Percentiles rank a stretch among this genome's conserved stretches.
phyloP scores from a whole-genome alignment of 345 rosid genomes.

The Eutrema yunnanense region DNA sequence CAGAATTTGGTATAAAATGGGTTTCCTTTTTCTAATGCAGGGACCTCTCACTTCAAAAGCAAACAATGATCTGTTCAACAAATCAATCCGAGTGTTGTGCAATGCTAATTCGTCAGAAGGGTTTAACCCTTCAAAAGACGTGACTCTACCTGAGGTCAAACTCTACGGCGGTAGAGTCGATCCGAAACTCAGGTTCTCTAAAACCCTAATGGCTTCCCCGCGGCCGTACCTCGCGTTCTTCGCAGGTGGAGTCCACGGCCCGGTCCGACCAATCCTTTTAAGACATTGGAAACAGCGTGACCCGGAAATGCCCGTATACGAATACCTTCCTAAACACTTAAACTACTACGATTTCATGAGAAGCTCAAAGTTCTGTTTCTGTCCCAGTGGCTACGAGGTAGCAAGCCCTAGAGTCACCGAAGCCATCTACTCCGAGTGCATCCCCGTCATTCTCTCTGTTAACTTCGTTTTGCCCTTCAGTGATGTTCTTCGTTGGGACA shows the following conservation, averaged over 20 bases:
- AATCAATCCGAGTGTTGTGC: conserved; percentile 77
- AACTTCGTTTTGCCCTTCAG: conserved; percentile 72
- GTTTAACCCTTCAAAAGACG: conserved; percentile 71
- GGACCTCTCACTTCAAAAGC: conserved; percentile 69
- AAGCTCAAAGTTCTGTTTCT: conserved; percentile 71
- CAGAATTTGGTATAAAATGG: neutral
- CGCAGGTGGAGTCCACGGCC: conserved; percentile 86
- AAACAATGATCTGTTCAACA: conserved; percentile 40
- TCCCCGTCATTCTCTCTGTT: conserved; percentile 77
- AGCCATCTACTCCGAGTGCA: conserved; percentile 75
- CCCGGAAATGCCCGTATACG: conserved; percentile 47
- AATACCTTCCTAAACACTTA: conserved; percentile 61
- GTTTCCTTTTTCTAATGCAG: conserved; percentile 28
- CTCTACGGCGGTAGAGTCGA: conserved; percentile 48
- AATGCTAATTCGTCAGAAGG: conserved; percentile 95
- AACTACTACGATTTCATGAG: conserved; percentile 66
- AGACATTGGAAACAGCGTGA: conserved; percentile 67
- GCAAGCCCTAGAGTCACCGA: conserved; percentile 91
- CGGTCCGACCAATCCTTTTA: conserved; percentile 56
- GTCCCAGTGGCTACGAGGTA: conserved; percentile 92
- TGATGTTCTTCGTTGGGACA: conserved; percentile 84
- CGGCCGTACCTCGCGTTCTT: conserved; percentile 69
- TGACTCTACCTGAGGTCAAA: conserved; percentile 66
- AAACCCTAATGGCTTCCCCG: conserved; percentile 16
- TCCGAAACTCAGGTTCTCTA: conserved; percentile 43